Evolutionary conservation across 2,329 filamentous ascomycete genomes (phyloP).

Genomic region (Sporothrix inflata): DNA sequence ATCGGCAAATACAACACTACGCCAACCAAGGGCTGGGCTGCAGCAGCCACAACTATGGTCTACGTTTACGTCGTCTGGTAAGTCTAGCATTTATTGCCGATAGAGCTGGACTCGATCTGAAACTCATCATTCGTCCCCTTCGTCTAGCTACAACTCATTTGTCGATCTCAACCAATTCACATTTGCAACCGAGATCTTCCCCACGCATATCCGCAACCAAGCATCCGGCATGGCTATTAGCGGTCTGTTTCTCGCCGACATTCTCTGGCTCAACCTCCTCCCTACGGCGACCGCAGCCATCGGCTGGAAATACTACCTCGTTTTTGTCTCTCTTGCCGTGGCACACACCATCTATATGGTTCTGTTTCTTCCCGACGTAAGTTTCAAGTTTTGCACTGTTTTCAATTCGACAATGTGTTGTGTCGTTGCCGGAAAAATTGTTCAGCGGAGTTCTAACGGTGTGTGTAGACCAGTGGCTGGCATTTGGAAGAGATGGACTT

Average conservation of each 20-base stretch:
- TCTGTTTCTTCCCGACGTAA: background rate
- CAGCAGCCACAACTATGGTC: background rate
- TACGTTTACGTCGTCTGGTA: background rate
- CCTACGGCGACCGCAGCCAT: background rate
- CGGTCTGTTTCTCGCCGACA: slow-evolving; percentile 2
- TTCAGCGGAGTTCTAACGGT: background rate
- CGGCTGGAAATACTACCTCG: slow-evolving; percentile 3
- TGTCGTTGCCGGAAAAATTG: too few relatives aligned
- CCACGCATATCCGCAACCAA: slow-evolving; percentile 24
- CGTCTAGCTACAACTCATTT: slow-evolving; percentile 17
- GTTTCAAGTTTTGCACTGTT: background rate
- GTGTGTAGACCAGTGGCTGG: background rate
- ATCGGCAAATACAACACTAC: slow-evolving; percentile 5
- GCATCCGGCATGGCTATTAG: slow-evolving; percentile 20
- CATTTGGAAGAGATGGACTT: slow-evolving; percentile 27
- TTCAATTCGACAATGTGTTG: too few relatives aligned
- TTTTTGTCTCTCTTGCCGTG: background rate
- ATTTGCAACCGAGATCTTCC: slow-evolving; percentile 27
- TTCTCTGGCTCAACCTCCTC: background rate
- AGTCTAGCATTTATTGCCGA: background rate
- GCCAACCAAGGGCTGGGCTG: background rate
- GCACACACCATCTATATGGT: background rate
- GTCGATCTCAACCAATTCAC: slow-evolving; percentile 28
- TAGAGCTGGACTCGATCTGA: background rate
- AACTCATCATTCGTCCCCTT: background rate